Conservation (phyloP, 2,329 filamentous ascomycete genomes). For the Eurotiales sp. region DNA sequence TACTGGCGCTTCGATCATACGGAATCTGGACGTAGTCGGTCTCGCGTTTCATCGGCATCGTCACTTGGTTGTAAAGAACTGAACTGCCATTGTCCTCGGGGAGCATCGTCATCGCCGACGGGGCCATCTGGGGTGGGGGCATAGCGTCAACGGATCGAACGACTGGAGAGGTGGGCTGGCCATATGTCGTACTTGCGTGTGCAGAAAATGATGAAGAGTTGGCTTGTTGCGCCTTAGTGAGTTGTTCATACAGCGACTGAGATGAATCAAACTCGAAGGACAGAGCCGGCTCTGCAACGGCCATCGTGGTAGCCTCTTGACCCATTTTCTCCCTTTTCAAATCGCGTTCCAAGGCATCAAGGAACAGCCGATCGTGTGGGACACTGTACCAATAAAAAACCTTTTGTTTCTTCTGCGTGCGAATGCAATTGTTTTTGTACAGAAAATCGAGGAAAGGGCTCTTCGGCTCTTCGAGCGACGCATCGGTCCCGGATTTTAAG, state of each 20-base stretch:
- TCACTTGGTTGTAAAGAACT: conserved; percentile 69
- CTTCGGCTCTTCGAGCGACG: conserved; percentile 97
- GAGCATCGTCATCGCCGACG: conserved; percentile 55
- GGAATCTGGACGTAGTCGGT: conserved; percentile 76
- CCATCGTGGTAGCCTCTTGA: conserved; percentile 94
- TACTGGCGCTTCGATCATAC: conserved; percentile 87
- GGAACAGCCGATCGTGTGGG: conserved; percentile 92
- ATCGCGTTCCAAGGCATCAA: conserved; percentile 94
- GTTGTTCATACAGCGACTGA: conserved; percentile 97
- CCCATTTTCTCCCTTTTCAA: conserved; percentile 99
- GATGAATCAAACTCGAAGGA: conserved; percentile 99
- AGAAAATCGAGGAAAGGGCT: conserved; percentile 97
- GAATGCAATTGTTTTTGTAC: conserved; percentile 99
- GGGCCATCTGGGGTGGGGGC: conserved; percentile 77
- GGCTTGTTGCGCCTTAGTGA: conserved; percentile 98
- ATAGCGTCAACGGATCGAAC: conserved; percentile 85
- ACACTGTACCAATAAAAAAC: conserved; percentile 99
- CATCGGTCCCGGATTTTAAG: conserved; percentile 96
- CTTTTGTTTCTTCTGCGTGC: conserved; percentile 99
- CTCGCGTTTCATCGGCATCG: conserved; percentile 80
- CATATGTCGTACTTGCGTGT: conserved; percentile 61
- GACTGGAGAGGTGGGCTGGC: conserved; percentile 79
- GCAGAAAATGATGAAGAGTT: conserved; percentile 95
- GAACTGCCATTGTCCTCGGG: conserved; percentile 62
- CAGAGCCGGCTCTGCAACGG: conserved; percentile 91